Evolutionary conservation across 352 stramenopile species (phyloP).

Genomic region (Globisporangium viniferum): DNA sequence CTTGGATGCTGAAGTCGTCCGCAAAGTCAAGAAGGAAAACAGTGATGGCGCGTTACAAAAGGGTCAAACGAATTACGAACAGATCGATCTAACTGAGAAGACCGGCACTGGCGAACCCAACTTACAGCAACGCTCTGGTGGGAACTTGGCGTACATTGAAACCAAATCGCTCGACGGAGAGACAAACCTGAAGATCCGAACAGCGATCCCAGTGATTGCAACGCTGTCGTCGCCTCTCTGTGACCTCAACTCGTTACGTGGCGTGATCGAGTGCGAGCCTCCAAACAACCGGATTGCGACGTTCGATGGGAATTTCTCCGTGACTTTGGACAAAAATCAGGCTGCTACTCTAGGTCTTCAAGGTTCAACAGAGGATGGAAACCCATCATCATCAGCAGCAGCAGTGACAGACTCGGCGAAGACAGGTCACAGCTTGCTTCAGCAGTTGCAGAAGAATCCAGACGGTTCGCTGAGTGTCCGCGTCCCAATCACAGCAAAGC

Average conservation of each 20-base stretch:
- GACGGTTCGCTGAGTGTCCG: conserved; percentile 37
- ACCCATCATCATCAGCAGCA: background rate
- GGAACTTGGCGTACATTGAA: conserved; percentile 75
- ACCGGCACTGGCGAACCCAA: background rate
- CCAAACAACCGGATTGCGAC: conserved; percentile 85
- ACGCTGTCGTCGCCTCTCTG: conserved; percentile 24
- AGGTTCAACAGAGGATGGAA: background rate
- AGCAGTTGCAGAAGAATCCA: conserved; percentile 26
- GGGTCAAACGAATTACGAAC: conserved; percentile 13
- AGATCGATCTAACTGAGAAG: conserved; percentile 10
- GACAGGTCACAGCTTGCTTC: conserved; percentile 10
- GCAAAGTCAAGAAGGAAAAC: background rate
- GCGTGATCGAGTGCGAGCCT: conserved; percentile 65
- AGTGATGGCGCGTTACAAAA: background rate
- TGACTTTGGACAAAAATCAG: conserved; percentile 34
- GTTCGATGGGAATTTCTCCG: conserved; percentile 74
- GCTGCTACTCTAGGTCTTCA: conserved; percentile 34
- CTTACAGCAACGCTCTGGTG: conserved; percentile 19
- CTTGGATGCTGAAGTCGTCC: conserved; percentile 20
- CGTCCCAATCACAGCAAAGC: conserved; percentile 76
- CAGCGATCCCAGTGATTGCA: conserved; percentile 55
- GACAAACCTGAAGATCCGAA: conserved; percentile 84
- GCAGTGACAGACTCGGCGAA: background rate
- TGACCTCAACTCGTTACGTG: conserved; percentile 43
- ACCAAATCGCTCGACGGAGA: conserved; percentile 85